Conservation (phyloP, 768 basidiomycete species). For the Mrakia blollopis region DNA sequence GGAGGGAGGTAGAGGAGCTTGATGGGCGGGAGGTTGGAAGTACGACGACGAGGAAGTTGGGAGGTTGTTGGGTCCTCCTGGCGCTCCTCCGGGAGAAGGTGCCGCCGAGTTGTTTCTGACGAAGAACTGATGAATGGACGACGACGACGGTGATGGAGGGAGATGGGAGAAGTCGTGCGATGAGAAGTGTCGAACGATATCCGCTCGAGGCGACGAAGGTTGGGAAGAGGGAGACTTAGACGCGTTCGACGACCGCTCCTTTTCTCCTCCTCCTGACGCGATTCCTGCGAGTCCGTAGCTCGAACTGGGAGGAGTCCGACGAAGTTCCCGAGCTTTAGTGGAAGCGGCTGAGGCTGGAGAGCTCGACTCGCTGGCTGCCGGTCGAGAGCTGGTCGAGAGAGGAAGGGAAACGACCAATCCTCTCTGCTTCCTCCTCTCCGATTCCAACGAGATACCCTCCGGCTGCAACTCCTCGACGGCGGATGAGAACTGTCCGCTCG, state of each 20-base stretch:
- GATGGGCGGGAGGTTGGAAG: not conserved
- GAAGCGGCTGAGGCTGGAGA: not conserved
- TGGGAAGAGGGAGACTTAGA: constrained; percentile 9
- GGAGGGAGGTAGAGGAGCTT: constrained; percentile 13
- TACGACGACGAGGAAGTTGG: not conserved
- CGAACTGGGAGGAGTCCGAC: constrained; percentile 10
- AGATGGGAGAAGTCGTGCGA: constrained; percentile 31
- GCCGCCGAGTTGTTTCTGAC: constrained; percentile 2
- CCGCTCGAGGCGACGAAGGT: constrained; percentile 18
- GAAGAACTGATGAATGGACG: constrained; percentile 28
- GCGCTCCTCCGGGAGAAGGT: not conserved
- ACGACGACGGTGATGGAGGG: constrained; percentile 28
- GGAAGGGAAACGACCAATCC: constrained; percentile 12
- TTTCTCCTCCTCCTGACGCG: not conserved
- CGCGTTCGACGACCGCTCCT: constrained; percentile 10
- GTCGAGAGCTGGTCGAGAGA: not conserved
- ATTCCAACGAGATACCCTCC: not conserved
- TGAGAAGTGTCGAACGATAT: constrained; percentile 25
- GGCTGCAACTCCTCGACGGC: not conserved
- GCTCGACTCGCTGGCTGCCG: not conserved
- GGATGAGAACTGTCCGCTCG: not conserved
- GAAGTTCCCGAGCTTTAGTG: constrained; percentile 7
- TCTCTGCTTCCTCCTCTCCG: not conserved
- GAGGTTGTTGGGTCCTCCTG: not conserved
- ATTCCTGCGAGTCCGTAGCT: not conserved